Evolutionary conservation across 208 protist genomes (phyloP), one percentile per base, ranked within the genome.

Genomic region (Plasmodiophora brassicae): DNA sequence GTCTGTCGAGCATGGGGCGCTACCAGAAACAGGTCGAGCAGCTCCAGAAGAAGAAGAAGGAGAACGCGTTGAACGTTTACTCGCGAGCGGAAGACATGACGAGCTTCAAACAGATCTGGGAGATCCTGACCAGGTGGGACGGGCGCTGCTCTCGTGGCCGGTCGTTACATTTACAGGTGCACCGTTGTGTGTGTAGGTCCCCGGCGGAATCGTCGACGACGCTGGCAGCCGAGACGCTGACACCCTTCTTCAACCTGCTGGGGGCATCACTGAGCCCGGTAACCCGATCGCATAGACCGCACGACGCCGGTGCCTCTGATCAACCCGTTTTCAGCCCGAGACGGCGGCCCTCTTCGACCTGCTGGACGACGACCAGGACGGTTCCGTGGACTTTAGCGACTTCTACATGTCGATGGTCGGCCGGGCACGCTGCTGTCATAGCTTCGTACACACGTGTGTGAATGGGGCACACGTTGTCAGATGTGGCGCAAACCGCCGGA

Each of bases 341-440:
- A 5, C 32, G 10, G n/a, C 65, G 10, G 65, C n/a, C 5, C 41
- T 78, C 41, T 44, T 78, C 32, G 65, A 78, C 41, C 65, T 78
- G 65, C 5, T 78, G 32, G 65, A 78, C n/a, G 65, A 14, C n/a
- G n/a, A 78, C 41, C 65, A 78, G n/a, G n/a, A 78, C 65, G 65
- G 65, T 38, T 36, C 5, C n/a, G 65, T 78, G 5, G 65, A 78
- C n/a, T 78, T 78, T 38, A 38, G 41, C 65, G 65, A 78, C n/a
- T 78, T 78, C n/a, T 78, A 78, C n/a, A 38, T 78, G 14, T 78
- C 65, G 65, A 32, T 78, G 5, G 65, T 78, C 32, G 41, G 50
- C 25, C 25, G 25, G n/a, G n/a, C n/a, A n/a, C n/a, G n/a, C n/a
- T n/a, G 32, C n/a, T 5, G 65, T 36, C n/a, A 32, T 5, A 32